These are phyloP conservation scores for Biscogniauxia mediterranea DNA, from an alignment of 2,329 filamentous ascomycete genomes.

Conservation along the genomic window DNA sequence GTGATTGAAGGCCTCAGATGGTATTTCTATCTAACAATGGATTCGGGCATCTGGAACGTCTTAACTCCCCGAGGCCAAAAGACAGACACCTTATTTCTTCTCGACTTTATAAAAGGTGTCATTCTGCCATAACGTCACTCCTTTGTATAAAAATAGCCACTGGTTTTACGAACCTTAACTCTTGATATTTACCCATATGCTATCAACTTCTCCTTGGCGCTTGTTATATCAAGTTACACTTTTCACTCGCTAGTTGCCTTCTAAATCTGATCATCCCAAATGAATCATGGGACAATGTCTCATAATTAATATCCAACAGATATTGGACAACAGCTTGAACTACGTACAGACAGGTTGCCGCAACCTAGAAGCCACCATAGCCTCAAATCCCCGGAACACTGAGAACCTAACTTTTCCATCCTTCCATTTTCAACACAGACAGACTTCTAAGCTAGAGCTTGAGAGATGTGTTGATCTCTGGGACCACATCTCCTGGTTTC, in stretches of 20 bases:
- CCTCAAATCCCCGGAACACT: background rate
- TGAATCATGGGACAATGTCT: constrained; percentile 1
- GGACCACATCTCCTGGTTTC: background rate
- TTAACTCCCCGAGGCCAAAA: no score
- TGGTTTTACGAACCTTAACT: background rate
- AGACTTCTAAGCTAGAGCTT: background rate
- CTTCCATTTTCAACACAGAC: background rate
- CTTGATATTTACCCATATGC: background rate
- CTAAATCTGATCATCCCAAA: background rate
- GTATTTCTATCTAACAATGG: no score
- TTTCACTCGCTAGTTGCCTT: background rate
- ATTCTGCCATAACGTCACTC: background rate
- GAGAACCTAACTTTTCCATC: background rate
- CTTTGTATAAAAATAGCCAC: background rate
- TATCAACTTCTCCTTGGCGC: background rate
- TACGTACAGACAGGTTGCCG: background rate
- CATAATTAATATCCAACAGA: background rate
- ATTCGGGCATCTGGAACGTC: no score
- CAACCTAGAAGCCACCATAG: background rate
- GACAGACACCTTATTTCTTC: background rate
- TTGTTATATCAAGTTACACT: background rate
- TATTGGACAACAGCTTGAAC: background rate
- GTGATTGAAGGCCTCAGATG: background rate
- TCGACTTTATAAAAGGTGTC: background rate
- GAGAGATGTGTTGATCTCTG: background rate